Conservation (phyloP, 2,329 filamentous ascomycete species). For the Xylaria sp. region DNA sequence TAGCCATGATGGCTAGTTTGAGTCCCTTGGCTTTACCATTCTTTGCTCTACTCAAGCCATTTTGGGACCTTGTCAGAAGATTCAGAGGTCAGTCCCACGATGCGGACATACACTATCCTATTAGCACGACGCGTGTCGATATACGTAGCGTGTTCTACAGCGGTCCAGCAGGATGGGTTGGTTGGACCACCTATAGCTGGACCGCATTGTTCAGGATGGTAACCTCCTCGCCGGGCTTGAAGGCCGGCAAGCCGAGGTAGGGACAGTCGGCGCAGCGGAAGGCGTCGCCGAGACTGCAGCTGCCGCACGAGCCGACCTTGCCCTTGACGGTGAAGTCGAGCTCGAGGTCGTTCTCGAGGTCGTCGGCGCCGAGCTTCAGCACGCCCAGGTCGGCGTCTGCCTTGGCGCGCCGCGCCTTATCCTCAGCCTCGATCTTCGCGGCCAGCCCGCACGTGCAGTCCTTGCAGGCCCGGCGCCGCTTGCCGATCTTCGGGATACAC, state of each 20-base stretch:
- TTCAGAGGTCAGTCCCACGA: not conserved
- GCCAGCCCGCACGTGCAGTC: conserved; percentile 97
- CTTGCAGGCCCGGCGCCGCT: conserved; percentile 93
- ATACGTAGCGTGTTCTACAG: not conserved
- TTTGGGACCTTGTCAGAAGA: not conserved
- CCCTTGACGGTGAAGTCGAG: conserved; percentile 98
- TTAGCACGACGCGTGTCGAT: not conserved
- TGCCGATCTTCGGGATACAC: conserved; percentile 87
- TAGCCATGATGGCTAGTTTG: not conserved
- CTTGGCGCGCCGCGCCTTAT: conserved; percentile 71
- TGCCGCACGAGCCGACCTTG: conserved; percentile 94
- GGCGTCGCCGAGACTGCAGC: conserved; percentile 89
- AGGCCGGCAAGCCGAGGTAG: conserved; percentile 75
- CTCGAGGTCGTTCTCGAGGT: conserved; percentile 73
- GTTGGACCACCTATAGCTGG: conserved; percentile 69
- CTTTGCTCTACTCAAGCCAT: not conserved
- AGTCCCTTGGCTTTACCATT: not conserved
- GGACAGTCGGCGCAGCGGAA: conserved; percentile 75
- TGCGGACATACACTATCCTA: not conserved
- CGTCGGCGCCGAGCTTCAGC: conserved; percentile 78
- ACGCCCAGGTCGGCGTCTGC: conserved; percentile 73
- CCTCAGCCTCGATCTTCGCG: conserved; percentile 86
- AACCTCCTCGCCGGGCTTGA: conserved; percentile 97
- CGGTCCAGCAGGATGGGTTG: conserved; percentile 12
- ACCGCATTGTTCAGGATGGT: conserved; percentile 85